Conservation (phyloP, 2,329 filamentous ascomycete species). For the Fusarium newnesense region DNA sequence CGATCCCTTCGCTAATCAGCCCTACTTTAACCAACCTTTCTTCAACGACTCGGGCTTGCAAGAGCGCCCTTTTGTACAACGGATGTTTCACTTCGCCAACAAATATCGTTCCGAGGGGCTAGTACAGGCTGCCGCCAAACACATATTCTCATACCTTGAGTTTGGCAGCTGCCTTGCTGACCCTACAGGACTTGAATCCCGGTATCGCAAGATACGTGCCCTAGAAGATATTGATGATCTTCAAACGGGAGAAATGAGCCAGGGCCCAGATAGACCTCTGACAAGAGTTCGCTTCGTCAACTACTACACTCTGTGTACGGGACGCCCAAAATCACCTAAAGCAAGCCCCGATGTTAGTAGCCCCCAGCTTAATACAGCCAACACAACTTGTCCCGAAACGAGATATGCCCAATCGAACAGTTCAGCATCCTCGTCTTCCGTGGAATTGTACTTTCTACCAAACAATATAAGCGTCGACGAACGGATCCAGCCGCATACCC, state of each 20-base stretch:
- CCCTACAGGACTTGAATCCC: constrained; percentile 72
- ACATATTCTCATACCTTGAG: constrained; percentile 83
- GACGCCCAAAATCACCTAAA: constrained; percentile 65
- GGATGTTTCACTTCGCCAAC: constrained; percentile 78
- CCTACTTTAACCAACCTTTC: constrained; percentile 79
- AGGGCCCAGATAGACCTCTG: constrained; percentile 40
- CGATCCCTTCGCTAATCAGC: constrained; percentile 77
- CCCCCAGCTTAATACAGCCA: constrained; percentile 3
- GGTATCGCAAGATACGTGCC: constrained; percentile 76
- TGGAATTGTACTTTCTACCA: constrained; percentile 7
- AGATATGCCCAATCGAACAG: background rate
- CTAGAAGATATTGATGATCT: constrained; percentile 77
- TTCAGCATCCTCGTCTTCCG: background rate
- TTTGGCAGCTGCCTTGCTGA: constrained; percentile 86
- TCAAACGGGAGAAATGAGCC: constrained; percentile 36
- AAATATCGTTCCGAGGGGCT: constrained; percentile 81
- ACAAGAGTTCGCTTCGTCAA: constrained; percentile 82
- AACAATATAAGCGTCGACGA: background rate
- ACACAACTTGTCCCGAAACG: background rate
- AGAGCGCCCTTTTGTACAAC: constrained; percentile 75
- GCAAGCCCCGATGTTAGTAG: constrained; percentile 25
- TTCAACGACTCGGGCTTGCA: constrained; percentile 77
- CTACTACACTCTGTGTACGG: constrained; percentile 89
- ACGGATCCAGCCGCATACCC: background rate
- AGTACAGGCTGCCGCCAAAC: constrained; percentile 74